Evolutionary conservation across 73 alveolate genomes (phyloP).

Genomic region (Tetrahymena borealis): DNA sequence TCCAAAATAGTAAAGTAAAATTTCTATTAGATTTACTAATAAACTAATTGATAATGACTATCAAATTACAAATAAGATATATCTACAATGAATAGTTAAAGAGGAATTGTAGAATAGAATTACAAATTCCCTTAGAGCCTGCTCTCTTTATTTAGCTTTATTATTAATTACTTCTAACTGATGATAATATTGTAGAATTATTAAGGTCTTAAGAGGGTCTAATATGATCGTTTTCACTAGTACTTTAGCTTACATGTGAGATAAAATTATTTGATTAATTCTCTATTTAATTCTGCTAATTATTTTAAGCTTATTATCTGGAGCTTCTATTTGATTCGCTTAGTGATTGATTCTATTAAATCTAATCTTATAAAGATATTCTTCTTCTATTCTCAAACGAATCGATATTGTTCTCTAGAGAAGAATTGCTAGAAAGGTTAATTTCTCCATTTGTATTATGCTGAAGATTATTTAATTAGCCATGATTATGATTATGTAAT

Average conservation of each 20-base stretch:
- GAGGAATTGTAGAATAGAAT: not conserved
- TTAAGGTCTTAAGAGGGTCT: too few relatives aligned
- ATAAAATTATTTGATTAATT: too few relatives aligned
- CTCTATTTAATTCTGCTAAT: too few relatives aligned
- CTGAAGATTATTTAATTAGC: not conserved
- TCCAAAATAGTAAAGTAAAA: not conserved
- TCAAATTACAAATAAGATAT: not conserved
- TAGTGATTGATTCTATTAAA: not conserved
- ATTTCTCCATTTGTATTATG: not conserved
- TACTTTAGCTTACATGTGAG: too few relatives aligned
- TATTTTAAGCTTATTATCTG: too few relatives aligned
- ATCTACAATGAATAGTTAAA: not conserved
- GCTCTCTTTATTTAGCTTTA: not conserved
- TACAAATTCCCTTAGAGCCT: not conserved
- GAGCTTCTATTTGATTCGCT: not conserved
- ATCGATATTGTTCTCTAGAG: not conserved
- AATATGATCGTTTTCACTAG: too few relatives aligned
- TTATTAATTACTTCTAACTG: not conserved
- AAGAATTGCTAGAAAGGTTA: not conserved
- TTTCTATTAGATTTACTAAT: not conserved
- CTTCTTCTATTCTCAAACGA: not conserved
- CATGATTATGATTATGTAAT: not conserved
- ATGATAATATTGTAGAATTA: too few relatives aligned
- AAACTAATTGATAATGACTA: not conserved
- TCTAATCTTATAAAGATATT: not conserved